Evolutionary conservation across 176 grass and related monocot genomes (phyloP).

Genomic region (Canna indica): DNA sequence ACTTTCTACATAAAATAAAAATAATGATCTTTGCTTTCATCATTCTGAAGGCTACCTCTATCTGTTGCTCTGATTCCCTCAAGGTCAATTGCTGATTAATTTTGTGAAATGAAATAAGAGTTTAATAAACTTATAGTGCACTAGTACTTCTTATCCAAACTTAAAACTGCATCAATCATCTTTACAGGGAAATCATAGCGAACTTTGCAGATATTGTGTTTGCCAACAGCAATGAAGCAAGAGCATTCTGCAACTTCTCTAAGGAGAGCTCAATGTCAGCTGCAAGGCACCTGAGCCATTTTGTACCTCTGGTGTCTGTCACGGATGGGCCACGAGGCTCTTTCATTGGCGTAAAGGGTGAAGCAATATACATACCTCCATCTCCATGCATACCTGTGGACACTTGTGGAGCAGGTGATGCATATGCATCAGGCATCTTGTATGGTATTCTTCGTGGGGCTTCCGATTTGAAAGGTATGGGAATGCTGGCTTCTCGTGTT

Average conservation of each 20-base stretch:
- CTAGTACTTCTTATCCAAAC: not conserved
- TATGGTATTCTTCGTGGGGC: slow-evolving; percentile 70
- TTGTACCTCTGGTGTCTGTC: slow-evolving; percentile 64
- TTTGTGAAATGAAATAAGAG: not conserved
- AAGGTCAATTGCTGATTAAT: not conserved
- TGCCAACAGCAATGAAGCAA: slow-evolving; percentile 69
- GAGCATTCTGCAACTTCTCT: slow-evolving; percentile 43
- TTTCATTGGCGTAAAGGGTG: slow-evolving; percentile 74
- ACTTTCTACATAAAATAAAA: slow-evolving; percentile 4
- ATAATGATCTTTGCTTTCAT: not conserved
- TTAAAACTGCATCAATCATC: not conserved
- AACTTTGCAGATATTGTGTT: slow-evolving; percentile 86
- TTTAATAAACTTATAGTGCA: not conserved
- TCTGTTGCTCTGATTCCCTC: not conserved
- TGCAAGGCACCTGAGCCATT: slow-evolving; percentile 64
- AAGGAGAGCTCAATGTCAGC: slow-evolving; percentile 49
- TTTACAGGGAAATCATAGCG: slow-evolving; percentile 64
- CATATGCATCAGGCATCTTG: slow-evolving; percentile 78
- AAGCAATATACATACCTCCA: slow-evolving; percentile 81
- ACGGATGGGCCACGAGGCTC: slow-evolving; percentile 68
- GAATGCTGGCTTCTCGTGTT: slow-evolving; percentile 55
- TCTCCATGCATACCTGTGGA: slow-evolving; percentile 53
- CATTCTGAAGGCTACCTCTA: not conserved
- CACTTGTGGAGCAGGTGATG: slow-evolving; percentile 83
- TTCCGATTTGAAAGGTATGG: slow-evolving; percentile 72